phyloP scores from a whole-genome alignment of 129 eudicot genomes.

The Deinandra increscens region DNA sequence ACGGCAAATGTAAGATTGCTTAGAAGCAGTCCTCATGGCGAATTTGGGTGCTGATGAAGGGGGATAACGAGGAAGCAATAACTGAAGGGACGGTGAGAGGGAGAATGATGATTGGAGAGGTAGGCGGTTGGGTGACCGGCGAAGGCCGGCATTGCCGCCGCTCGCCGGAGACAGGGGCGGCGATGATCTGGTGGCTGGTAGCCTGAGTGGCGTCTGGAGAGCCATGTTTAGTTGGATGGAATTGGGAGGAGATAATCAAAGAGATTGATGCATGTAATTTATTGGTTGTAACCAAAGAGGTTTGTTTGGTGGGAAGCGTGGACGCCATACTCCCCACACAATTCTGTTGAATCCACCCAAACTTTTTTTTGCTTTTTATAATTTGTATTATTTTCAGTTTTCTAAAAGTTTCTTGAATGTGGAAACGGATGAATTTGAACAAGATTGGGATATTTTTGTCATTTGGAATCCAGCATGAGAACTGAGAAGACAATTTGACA shows the following conservation, averaged over 20 bases:
- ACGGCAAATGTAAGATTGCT: conserved; percentile 91
- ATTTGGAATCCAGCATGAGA: neutral
- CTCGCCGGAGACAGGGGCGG: conserved; percentile 35
- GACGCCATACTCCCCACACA: conserved; percentile 82
- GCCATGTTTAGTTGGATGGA: conserved; percentile 49
- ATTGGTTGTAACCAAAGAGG: conserved; percentile 26
- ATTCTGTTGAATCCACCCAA: conserved; percentile 25
- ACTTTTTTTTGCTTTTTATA: conserved; percentile 12
- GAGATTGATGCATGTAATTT: conserved; percentile 10
- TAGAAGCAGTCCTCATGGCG: conserved; percentile 84
- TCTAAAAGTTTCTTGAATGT: conserved; percentile 24
- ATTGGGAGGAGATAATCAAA: conserved; percentile 27
- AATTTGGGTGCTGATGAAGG: conserved; percentile 54
- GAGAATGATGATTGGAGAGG: conserved; percentile 65
- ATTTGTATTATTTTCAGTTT: conserved; percentile 38
- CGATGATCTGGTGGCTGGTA: conserved; percentile 39
- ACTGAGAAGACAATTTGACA: too few relatives aligned
- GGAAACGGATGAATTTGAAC: neutral
- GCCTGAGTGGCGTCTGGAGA: conserved; percentile 47
- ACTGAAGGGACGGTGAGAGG: conserved; percentile 54
- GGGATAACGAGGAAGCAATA: conserved; percentile 39
- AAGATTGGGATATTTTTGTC: neutral
- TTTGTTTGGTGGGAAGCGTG: conserved; percentile 63
- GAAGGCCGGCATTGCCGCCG: conserved; percentile 51
- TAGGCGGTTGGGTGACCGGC: conserved; percentile 35